Percentiles rank a stretch among this genome's conserved stretches.
These are phyloP conservation scores for Candida piceae DNA, from an alignment of 805 yeast species.

Conservation along the genomic window DNA sequence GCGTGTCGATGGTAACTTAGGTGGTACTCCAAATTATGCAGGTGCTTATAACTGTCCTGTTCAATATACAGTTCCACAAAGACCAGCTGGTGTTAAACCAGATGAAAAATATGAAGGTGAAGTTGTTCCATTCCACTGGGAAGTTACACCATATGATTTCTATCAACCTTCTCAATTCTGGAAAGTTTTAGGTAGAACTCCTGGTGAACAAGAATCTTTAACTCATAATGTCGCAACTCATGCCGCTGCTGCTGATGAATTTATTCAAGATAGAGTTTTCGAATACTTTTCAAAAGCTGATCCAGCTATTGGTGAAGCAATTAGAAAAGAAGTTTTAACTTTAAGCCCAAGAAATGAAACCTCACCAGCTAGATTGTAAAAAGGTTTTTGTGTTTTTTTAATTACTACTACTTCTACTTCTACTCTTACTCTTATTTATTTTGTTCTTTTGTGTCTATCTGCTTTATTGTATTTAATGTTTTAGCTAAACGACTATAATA, in stretches of 20 bases:
- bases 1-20: constrained; percentile 67
- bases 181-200: constrained; percentile 69
- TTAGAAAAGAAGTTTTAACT: constrained; percentile 58
- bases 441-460: no score
- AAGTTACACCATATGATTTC: constrained; percentile 62
- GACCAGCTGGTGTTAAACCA: constrained; percentile 23
- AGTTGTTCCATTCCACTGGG: constrained; percentile 79
- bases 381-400: not conserved
- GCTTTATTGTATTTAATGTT: no score
- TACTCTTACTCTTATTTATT: no score
- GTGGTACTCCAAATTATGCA: constrained; percentile 71
- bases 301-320: constrained; percentile 58
- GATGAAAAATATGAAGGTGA: constrained; percentile 32
- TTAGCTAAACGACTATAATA: no score
- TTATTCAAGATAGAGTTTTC: constrained; percentile 73
- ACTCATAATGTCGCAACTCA: constrained; percentile 83
- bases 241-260: constrained; percentile 60
- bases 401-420: no score
- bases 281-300: constrained; percentile 73
- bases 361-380: constrained; percentile 24
- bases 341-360: constrained; percentile 39
- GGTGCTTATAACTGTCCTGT: constrained; percentile 48
- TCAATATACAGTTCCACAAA: constrained; percentile 37
- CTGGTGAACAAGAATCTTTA: constrained; percentile 79
- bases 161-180: constrained; percentile 74